Base-by-base conservation (phyloP, 2,329 filamentous ascomycete species). In the Pseudopithomyces maydicus region DNA sequence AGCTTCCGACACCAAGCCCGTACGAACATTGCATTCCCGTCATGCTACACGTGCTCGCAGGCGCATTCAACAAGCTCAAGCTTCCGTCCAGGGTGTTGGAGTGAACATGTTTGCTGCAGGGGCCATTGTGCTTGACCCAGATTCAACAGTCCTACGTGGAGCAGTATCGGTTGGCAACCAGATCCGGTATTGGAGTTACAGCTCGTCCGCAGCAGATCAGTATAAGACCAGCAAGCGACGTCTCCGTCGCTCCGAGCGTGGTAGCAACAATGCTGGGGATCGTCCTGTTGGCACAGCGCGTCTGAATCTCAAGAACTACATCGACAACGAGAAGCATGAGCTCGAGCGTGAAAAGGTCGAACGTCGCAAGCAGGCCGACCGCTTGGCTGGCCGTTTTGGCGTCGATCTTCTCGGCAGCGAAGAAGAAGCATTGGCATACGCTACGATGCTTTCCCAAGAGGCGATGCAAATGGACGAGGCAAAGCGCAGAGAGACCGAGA, bases 111-210 rank as follows among this genome's bases (percentile, higher is more conserved):
- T 89, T 60, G 90, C 92, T 26, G 92, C 91, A 2, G 89, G 92
- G 1, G 91, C 92, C 14, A 90, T 98, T 52, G 88, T 84, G 59
- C 82, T 99, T 1, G 95, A 99, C 66, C 90, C 94, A 0, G 92
- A 98, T 68, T 86, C 95, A 22, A 93, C 92, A 0, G 82, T 90
- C 0, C 84, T 99, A 14, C 88, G 94, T 35, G 95, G 95, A 6
- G 87, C 97, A 58, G 88, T 97, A 1, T 90, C 93, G 0, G 87
- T 97, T 49, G 95, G 95, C 11, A 90, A 90, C 0, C 90, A 94
- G 68, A 79, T 99, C 17, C 90, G 92, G 12, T 98, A 92, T 74
- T 99, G 95, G 95, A 88, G 90, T 3, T 98, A 96, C 73, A 96
- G 91, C 74, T 94, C 92, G n/a, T 84, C 84, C 22, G 84, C 84